phyloP scores from a whole-genome alignment of 2,329 filamentous ascomycete genomes.

The Alternaria longipes region DNA sequence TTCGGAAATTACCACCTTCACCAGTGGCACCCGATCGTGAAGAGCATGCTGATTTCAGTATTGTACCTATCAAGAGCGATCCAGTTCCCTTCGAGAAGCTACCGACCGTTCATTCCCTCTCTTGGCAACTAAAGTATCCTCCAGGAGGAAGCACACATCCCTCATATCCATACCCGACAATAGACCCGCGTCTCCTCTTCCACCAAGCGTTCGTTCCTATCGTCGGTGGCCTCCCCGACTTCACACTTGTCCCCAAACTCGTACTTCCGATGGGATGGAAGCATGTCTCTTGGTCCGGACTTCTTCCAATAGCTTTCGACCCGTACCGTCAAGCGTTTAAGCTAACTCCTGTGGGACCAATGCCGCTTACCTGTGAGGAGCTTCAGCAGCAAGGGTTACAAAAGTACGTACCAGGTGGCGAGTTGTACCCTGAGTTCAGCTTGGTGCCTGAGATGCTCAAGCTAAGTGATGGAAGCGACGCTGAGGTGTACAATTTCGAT shows the following conservation, averaged over 20 bases:
- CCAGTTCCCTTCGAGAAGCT: slow-evolving; percentile 6
- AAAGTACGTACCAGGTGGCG: slow-evolving; percentile 28
- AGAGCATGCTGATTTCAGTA: not conserved
- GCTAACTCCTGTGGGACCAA: slow-evolving; percentile 27
- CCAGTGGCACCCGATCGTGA: not conserved
- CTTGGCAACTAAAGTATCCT: slow-evolving; percentile 30
- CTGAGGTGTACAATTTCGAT: slow-evolving; percentile 29
- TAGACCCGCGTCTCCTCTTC: slow-evolving; percentile 28
- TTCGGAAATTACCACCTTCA: not conserved
- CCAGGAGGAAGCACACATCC: slow-evolving; percentile 31
- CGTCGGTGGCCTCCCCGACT: slow-evolving; percentile 24
- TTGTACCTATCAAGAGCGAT: slow-evolving; percentile 9
- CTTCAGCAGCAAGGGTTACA: slow-evolving; percentile 25
- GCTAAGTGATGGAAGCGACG: slow-evolving; percentile 27
- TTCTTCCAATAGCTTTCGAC: slow-evolving; percentile 30
- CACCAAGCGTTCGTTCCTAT: slow-evolving; percentile 20
- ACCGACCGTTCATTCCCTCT: slow-evolving; percentile 7
- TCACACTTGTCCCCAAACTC: slow-evolving; percentile 7
- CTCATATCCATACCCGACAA: slow-evolving; percentile 24
- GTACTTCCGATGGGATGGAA: slow-evolving; percentile 24
- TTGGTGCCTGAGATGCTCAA: slow-evolving; percentile 16
- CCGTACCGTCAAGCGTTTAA: slow-evolving; percentile 30
- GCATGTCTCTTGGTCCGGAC: slow-evolving; percentile 26
- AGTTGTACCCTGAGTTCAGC: slow-evolving; percentile 24
- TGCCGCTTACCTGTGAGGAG: slow-evolving; percentile 33